phyloP scores from a whole-genome alignment of 805 yeast species.

The Candida dajiaensis region DNA sequence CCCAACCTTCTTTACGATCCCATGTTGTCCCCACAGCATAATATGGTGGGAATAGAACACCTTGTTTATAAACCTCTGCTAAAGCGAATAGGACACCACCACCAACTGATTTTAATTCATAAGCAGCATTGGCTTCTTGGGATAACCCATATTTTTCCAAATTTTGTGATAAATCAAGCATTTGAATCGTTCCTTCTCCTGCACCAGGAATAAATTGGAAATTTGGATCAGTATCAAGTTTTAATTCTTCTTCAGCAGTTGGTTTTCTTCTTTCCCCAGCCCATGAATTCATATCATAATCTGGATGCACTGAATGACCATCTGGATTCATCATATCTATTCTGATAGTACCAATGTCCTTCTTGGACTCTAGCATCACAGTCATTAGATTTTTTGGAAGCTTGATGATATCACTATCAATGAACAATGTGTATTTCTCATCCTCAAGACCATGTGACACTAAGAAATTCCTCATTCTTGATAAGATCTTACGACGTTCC shows the following conservation, averaged over 20 bases:
- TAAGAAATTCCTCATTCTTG: slow-evolving; percentile 24
- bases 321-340: slow-evolving; percentile 19
- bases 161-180: slow-evolving; percentile 8
- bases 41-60: slow-evolving; percentile 40
- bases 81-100: slow-evolving; percentile 44
- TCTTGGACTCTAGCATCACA: slow-evolving; percentile 19
- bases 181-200: slow-evolving; percentile 7
- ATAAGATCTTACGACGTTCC: slow-evolving; percentile 20
- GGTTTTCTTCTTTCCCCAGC: slow-evolving; percentile 26
- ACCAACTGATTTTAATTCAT: slow-evolving; percentile 40
- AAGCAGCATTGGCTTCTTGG: slow-evolving; percentile 1
- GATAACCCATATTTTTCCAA: slow-evolving; percentile 10
- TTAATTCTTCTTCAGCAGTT: slow-evolving; percentile 12
- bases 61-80: slow-evolving; percentile 38
- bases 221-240: slow-evolving; percentile 10
- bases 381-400: slow-evolving; percentile 21
- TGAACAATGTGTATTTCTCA: slow-evolving; percentile 26
- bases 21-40: slow-evolving; percentile 40
- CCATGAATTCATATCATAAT: slow-evolving; percentile 33
- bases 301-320: slow-evolving; percentile 13
- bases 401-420: slow-evolving; percentile 27
- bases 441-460: slow-evolving; percentile 17
- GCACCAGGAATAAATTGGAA: slow-evolving; percentile 14
- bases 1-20: slow-evolving; percentile 44
- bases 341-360: slow-evolving; percentile 28